Percentiles rank a stretch among this genome's conserved stretches.
These are phyloP conservation scores for Gracilariopsis chorda DNA, from an alignment of 23 red algal species.

Conservation along the genomic window DNA sequence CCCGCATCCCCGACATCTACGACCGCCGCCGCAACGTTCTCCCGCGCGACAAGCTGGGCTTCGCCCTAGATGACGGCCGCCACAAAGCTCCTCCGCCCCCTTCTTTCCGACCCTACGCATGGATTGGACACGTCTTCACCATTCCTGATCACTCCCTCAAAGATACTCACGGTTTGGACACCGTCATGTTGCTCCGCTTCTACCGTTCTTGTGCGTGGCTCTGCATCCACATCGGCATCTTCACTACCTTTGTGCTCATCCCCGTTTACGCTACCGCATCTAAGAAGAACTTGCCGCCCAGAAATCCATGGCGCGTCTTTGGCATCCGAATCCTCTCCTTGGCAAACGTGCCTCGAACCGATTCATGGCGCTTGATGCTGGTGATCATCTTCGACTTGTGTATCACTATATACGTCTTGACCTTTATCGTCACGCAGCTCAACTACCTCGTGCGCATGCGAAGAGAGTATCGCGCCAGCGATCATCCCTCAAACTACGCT, in stretches of 20 bases:
- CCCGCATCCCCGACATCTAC: conserved; percentile 33
- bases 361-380: conserved; percentile 50
- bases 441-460: conserved; percentile 11
- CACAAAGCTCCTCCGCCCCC: conserved; percentile 19
- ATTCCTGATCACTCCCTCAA: conserved; percentile 14
- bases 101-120: conserved; percentile 5
- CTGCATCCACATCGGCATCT: neutral
- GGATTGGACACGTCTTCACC: conserved; percentile 20
- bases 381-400: neutral
- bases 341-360: conserved; percentile 7
- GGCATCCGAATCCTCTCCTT: conserved; percentile 36
- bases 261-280: conserved; percentile 42
- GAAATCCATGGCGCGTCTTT: conserved; percentile 9
- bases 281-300: conserved; percentile 51
- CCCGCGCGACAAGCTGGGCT: neutral
- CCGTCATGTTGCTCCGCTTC: conserved; percentile 16
- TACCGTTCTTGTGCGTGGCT: neutral
- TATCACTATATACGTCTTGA: conserved; percentile 10
- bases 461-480: conserved; percentile 34
- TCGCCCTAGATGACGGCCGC: neutral
- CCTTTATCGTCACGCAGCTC: neutral
- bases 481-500: conserved; percentile 63
- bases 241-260: conserved; percentile 12
- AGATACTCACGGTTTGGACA: conserved; percentile 55
- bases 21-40: conserved; percentile 22